These are phyloP conservation scores for Collybia sordida DNA, from an alignment of 768 basidiomycete species.

Conservation along the genomic window DNA sequence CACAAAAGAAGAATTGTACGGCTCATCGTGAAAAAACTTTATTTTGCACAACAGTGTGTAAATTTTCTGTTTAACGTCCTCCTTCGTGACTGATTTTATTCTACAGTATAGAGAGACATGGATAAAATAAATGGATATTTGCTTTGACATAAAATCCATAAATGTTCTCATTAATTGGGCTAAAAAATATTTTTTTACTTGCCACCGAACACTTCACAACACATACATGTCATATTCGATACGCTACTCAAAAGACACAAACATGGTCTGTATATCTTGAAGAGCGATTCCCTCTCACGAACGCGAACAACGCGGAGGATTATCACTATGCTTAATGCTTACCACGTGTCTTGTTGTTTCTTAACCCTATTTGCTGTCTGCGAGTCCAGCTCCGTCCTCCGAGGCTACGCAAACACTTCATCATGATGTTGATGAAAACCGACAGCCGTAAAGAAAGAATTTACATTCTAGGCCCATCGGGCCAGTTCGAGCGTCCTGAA, in stretches of 20 bases:
- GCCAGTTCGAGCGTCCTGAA: no score
- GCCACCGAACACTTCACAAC: no score
- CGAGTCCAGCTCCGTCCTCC: no score
- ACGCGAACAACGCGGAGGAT: background rate
- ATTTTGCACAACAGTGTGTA: conserved; percentile 11
- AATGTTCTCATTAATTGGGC: background rate
- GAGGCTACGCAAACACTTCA: no score
- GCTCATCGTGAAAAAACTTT: conserved; percentile 26
- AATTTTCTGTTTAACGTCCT: background rate
- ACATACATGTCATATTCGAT: background rate
- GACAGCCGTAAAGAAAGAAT: no score
- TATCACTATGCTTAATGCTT: no score
- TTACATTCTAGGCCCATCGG: no score
- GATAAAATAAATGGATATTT: conserved; percentile 11
- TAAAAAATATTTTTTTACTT: conserved; percentile 1
- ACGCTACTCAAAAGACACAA: background rate
- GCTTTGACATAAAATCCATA: conserved; percentile 6
- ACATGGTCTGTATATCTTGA: no score
- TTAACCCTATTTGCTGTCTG: no score
- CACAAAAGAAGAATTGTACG: conserved; percentile 46
- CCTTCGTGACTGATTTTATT: background rate
- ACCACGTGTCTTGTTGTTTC: no score
- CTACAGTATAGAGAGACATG: conserved; percentile 15
- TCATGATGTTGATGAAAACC: no score
- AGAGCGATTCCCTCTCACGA: background rate